Evolutionary conservation across 2,329 filamentous ascomycete species (phyloP), one percentile per base, ranked within the genome.

Genomic region (Myotisia sp.): DNA sequence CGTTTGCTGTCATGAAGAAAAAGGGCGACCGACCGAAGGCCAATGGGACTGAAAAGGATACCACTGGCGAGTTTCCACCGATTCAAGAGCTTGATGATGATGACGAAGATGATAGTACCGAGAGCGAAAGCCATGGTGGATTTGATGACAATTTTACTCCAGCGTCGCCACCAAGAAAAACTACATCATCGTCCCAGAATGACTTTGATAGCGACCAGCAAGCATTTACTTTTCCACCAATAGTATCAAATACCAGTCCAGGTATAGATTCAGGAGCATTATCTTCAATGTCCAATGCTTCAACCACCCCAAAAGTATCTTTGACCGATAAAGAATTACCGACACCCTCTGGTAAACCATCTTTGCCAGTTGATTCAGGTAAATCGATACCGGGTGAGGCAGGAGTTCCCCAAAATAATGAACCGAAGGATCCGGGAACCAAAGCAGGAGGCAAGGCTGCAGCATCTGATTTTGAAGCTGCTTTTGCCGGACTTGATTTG

Each of bases 91-190:
- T 94, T 38, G 79, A 81, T 41, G 70, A 74, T 19, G 79, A 86
- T 37, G 79, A 92, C 19, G 78, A 92, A 38, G 79, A 92, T 38
- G 79, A 77, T 19, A 78, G 76, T 36, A 80, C 74, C 39, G 81
- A 83, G 30, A 71, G 72, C 31, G 84, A 82, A 26, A 62, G 47
- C 5, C 50, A 49, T 19, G 38, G 60, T 47, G 84, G 86, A 0
- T 95, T 95, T 51, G 87, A 92, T 32, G 90, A 98, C 51, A 79
- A 94, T 55, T 95, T 95, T 52, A 77, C 80, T 0, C 74, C 81
- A 9, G 69, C 71, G 19, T 68, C 62, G 27, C 57, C 65, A 1
- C 47, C 48, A 4, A 47, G 46, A 29, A 19, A 34, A 8, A n/a
- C 29, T 4, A 4, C 29, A 9, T 20, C 20, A 5, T 3, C 32